A percentile compares a stretch with the other conserved stretches of the same genome.
These are phyloP conservation scores for Ceriops decandra DNA, from an alignment of 345 rosid genomes.

Conservation along the genomic window DNA sequence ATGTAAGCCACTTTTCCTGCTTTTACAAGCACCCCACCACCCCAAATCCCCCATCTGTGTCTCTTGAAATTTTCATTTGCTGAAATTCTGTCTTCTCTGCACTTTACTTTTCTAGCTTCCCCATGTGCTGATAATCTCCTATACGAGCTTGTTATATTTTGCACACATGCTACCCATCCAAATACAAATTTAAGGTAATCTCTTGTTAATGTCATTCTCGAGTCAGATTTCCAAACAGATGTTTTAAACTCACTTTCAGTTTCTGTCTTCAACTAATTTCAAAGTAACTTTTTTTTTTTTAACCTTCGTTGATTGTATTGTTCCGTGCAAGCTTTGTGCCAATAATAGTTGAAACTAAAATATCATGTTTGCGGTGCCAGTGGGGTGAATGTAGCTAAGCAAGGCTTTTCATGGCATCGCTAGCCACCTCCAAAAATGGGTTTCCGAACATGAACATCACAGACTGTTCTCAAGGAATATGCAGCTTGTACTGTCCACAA, in stretches of 20 bases:
- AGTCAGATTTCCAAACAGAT: no score
- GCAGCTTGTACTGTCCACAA: slow-evolving; percentile 74
- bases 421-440: slow-evolving; percentile 43
- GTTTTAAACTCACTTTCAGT: background rate
- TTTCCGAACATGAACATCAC: slow-evolving; percentile 49
- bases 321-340: background rate
- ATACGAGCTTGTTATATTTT: background rate
- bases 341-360: background rate
- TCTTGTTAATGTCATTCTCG: no score
- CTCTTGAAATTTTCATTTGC: slow-evolving; percentile 13
- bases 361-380: background rate
- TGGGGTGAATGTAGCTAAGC: background rate
- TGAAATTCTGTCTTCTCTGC: background rate
- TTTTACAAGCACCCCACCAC: background rate
- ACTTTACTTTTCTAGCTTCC: slow-evolving; percentile 3
- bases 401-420: slow-evolving; percentile 18
- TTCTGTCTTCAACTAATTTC: background rate
- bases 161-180: background rate
- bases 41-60: slow-evolving; percentile 1
- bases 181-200: slow-evolving; percentile 8
- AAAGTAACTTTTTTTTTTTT: background rate
- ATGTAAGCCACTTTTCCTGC: slow-evolving; percentile 17
- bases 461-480: slow-evolving; percentile 75
- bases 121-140: no score
- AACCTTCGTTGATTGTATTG: background rate